Evolutionary conservation across 2,329 filamentous ascomycete species (phyloP), one percentile per base, ranked within the genome.

Genomic region (Pseudogymnoascus sp.): DNA sequence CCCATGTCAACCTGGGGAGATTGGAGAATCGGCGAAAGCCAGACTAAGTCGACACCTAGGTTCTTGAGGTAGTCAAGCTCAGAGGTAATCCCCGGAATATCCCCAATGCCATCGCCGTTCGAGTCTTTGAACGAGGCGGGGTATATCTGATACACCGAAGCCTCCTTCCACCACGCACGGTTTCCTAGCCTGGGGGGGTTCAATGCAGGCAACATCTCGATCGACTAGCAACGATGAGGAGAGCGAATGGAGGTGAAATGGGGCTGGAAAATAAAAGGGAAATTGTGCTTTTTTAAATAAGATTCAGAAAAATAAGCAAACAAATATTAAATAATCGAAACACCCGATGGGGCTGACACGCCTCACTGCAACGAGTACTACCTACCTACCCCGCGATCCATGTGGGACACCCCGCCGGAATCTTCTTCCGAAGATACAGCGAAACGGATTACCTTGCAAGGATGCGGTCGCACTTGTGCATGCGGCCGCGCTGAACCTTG

Each of bases 1-100:
- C 87, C 87, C 85, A 89, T 88, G 65, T 90, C 87, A 2, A 83
- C 76, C 69, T 87, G 83, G 0, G 87, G 87, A 4, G 79, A 82
- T 66, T 85, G 82, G 68, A 83, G 86, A 71, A 88, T 84, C 10
- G 87, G 88, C 44, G 82, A 88, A 0, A 86, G 74, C 87, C 87
- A 90, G 60, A 91, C 77, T 4, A 85, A 79, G 68, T 89, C 82
- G 10, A 87, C 76, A 0, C 86, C 86, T 0, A 90, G 74, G 1
- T 76, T 74, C 69, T 83, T 77, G 40, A 89, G 77, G 70, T 89
- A 87, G 67, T 84, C 78, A 0, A 89, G 76, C 66, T 85, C 84
- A 40, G 80, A 80, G 7, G 82, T 81, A 63, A 89, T 84, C n/a
- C 86, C 86, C 5, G 78, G 79, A 16, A 90, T 74, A 66, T 87